Base-by-base conservation (phyloP, 2,329 filamentous ascomycete species). In the Stemphylium beticola region DNA sequence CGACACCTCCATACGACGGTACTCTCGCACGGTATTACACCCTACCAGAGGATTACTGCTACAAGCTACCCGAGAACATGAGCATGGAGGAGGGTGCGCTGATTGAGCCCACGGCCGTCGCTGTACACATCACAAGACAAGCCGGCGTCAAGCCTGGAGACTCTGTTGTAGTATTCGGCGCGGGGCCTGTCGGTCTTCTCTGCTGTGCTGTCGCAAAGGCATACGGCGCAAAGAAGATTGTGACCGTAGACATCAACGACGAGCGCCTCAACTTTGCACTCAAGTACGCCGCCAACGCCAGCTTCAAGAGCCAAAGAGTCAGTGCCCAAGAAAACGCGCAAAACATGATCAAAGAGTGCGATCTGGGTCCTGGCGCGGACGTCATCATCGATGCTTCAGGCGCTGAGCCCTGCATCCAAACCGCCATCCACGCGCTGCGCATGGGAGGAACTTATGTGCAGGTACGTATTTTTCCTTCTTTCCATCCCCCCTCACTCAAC, bases 1-100 rank as follows among this genome's bases (percentile, higher is more conserved):
- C 93, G 1, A 98, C 93, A 14, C 93, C 93, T n/a, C 93, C 95
- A 2, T 87, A 89, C 73, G 88, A 97, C 74, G 93, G 93, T 41
- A 98, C 93, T 0, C 80, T 98, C 49, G 89, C 92, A 0, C 90
- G 91, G 49, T 96, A 93, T 81, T 97, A 93, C 82, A 72, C 81
- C 12, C 82, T 93, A 6, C 91, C 93, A 2, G 86, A 89, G 65
- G 93, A 97, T 75, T 96, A 96, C 75, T 96, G 92, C 83, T 96
- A 93, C 79, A 92, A 91, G 80, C 85, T 98, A 5, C 92, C 93
- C 1, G 85, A 89, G 15, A 76, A 81, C 62, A 86, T 98, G 46
- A 87, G 84, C 0, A 80, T 96, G 48, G 89, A 95, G 73, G 92
- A 97, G 77, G 95, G 92, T 53, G 93, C 95, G 2, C 79, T 98